A percentile compares a stretch with the other conserved stretches of the same genome.
These are phyloP conservation scores for Bathelium albidoporum DNA, from an alignment of 495 filamentous ascomycete species.

Conservation along the genomic window DNA sequence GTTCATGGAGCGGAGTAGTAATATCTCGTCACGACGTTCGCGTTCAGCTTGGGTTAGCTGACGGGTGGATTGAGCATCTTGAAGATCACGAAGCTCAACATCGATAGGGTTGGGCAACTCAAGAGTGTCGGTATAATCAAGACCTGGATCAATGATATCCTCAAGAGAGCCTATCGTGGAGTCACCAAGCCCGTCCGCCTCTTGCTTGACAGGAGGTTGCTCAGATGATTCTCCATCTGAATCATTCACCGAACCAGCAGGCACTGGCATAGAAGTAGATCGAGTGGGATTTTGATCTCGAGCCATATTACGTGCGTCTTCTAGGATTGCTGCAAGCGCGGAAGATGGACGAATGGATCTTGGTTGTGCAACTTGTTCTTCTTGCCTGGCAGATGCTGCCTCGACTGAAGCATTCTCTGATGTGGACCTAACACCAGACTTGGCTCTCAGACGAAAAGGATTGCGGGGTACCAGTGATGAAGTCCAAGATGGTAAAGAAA, in stretches of 20 bases:
- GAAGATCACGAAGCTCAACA: neutral
- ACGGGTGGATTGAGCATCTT: neutral
- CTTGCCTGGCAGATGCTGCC: neutral
- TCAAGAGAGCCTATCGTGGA: conserved; percentile 55
- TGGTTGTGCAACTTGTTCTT: neutral
- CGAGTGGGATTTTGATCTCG: neutral
- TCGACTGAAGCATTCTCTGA: neutral
- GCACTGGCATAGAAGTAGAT: neutral
- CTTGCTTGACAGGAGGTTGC: conserved; percentile 21
- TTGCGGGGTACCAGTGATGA: neutral
- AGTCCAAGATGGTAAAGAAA: neutral
- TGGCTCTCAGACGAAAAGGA: neutral
- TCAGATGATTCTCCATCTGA: neutral
- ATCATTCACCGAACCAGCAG: neutral
- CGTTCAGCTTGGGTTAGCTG: conserved; percentile 21
- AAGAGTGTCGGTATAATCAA: conserved; percentile 13
- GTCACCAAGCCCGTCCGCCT: conserved; percentile 40
- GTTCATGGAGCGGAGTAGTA: conserved; percentile 30
- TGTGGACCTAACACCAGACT: neutral
- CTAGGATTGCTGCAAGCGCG: conserved; percentile 40
- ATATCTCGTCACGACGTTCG: conserved; percentile 26
- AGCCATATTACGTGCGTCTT: conserved; percentile 18
- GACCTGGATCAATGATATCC: conserved; percentile 34
- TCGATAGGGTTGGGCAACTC: conserved; percentile 2
- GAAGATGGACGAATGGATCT: conserved; percentile 14